These are phyloP conservation scores for Mycocentrospora acerina DNA, from an alignment of 2,329 filamentous ascomycete species.

Conservation along the genomic window DNA sequence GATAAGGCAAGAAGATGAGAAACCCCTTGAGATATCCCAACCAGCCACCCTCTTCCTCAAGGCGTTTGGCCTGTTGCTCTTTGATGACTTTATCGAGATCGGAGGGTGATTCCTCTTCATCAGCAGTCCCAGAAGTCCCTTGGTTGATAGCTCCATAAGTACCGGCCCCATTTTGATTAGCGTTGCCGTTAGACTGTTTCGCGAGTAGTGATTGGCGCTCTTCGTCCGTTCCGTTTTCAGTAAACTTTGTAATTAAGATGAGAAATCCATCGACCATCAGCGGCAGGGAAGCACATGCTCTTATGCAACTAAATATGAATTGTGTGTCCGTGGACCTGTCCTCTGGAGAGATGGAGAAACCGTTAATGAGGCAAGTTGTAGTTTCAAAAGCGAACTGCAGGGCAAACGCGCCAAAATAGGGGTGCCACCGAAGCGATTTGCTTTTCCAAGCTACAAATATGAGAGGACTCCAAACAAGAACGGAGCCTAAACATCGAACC, in stretches of 20 bases:
- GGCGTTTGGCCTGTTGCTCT: slow-evolving; percentile 57
- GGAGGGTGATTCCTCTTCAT: slow-evolving; percentile 53
- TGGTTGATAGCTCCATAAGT: slow-evolving; percentile 38
- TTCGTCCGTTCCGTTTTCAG: slow-evolving; percentile 49
- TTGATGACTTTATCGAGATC: slow-evolving; percentile 57
- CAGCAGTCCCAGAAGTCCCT: slow-evolving; percentile 11
- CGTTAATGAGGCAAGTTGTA: slow-evolving; percentile 27
- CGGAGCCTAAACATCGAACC: slow-evolving; percentile 36
- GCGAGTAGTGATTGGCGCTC: slow-evolving; percentile 62
- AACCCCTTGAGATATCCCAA: slow-evolving; percentile 75
- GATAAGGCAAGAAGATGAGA: slow-evolving; percentile 71
- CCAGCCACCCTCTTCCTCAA: slow-evolving; percentile 77
- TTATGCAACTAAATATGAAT: slow-evolving; percentile 24
- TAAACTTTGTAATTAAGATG: slow-evolving; percentile 28
- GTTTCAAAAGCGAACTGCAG: slow-evolving; percentile 36
- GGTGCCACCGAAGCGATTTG: slow-evolving; percentile 31
- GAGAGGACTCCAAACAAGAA: slow-evolving; percentile 36
- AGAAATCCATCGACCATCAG: slow-evolving; percentile 31
- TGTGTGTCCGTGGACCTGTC: slow-evolving; percentile 20
- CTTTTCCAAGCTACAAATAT: slow-evolving; percentile 24
- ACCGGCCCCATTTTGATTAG: slow-evolving; percentile 43
- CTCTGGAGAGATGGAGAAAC: slow-evolving; percentile 15
- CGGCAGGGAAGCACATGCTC: slow-evolving; percentile 24
- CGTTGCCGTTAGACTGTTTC: slow-evolving; percentile 41
- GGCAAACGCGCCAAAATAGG: slow-evolving; percentile 38